Evolutionary conservation across 2,329 filamentous ascomycete species (phyloP), one percentile per base, ranked within the genome.

Genomic region (Cordyceps cicadae): DNA sequence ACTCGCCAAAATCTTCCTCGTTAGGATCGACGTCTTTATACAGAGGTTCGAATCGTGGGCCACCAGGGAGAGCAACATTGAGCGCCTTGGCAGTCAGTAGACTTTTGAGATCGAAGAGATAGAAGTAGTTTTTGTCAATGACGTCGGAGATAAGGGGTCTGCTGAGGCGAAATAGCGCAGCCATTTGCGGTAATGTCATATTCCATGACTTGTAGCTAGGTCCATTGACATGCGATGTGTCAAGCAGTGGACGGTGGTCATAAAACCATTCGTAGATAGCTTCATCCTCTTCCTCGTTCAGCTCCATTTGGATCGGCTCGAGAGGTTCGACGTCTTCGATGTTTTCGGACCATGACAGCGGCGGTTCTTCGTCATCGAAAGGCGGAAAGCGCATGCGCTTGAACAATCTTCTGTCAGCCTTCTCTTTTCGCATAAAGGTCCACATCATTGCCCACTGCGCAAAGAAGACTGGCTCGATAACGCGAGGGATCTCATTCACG

Each of bases 361-460:
- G 95, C 5, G 94, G 95, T 71, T 99, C 94, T 77, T 99, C 94
- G 70, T 99, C 95, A 67, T 99, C 94, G 67, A 99, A 99, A 0
- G 95, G 95, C 19, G 94, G 94, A 69, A 99, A 99, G 67, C 95
- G 87, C 94, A 99, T 99, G 65, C 94, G 87, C 80, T 99, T 99
- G 81, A 99, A 99, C 68, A 97, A 85, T 70, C 93, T 81, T 74
- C 94, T 81, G 70, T 99, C 94, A 70, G 92, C 94, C 81, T 99
- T 99, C 73, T 99, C 94, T 68, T 95, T 89, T 68, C 94, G 87
- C 94, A 99, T 99, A 50, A 89, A 91, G 29, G 96, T 87, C 94
- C 94, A 99, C 94, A 99, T 99, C 59, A 93, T 96, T 14, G 94
- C 94, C 94, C 94, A 99, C 74, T 99, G 94, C 61, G 94, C 94